phyloP scores from a whole-genome alignment of 768 basidiomycete species.

The Rhodotorula taiwanensis region DNA sequence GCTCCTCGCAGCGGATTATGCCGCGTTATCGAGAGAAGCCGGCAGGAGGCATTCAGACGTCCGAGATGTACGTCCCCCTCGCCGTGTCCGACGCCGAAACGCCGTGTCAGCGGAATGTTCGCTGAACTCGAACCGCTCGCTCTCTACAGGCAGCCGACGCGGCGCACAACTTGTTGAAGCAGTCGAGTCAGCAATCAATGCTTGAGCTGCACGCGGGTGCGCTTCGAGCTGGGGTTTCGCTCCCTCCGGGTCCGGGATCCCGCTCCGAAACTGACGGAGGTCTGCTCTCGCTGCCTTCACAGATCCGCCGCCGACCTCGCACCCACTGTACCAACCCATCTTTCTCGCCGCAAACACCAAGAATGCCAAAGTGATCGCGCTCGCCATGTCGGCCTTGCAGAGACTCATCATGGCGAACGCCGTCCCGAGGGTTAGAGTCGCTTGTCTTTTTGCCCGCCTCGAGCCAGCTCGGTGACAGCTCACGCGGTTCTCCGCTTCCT shows the following conservation, averaged over 20 bases:
- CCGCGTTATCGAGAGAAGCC: conserved; percentile 24
- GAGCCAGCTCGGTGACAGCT: neutral
- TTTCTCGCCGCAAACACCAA: conserved; percentile 91
- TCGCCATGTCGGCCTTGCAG: conserved; percentile 83
- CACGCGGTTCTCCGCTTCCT: too few relatives aligned
- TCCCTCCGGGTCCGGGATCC: too few relatives aligned
- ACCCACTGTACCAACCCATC: conserved; percentile 67
- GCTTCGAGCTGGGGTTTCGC: too few relatives aligned
- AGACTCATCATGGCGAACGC: conserved; percentile 65
- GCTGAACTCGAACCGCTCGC: too few relatives aligned
- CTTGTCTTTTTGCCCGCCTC: neutral
- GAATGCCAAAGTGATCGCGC: conserved; percentile 87
- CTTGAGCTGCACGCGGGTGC: conserved; percentile 11
- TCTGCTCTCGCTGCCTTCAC: neutral
- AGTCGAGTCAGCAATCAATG: conserved; percentile 4
- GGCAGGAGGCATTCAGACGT: conserved; percentile 29
- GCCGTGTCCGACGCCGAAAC: neutral
- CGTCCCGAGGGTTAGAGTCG: conserved; percentile 12
- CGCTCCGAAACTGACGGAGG: too few relatives aligned
- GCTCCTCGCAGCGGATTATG: conserved; percentile 12
- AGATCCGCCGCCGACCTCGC: conserved; percentile 8
- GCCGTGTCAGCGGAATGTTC: neutral
- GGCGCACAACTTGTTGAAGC: conserved; percentile 27
- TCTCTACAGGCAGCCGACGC: conserved; percentile 31
- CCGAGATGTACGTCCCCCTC: conserved; percentile 11